Evolutionary conservation across 441 rosid species (phyloP).

Genomic region (Adansonia grandidieri): DNA sequence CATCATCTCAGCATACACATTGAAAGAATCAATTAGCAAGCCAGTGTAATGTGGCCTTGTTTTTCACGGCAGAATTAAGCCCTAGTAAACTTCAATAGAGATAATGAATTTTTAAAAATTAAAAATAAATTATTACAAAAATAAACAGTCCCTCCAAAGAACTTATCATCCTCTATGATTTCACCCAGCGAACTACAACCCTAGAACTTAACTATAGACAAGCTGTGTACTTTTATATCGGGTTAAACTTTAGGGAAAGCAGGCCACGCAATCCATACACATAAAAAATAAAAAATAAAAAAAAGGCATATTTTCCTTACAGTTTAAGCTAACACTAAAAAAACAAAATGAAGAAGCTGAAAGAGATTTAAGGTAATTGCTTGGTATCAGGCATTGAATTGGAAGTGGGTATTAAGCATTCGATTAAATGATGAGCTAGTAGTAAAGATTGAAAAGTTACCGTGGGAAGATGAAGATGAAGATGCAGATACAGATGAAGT

Average conservation of each 20-base stretch:
- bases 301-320: not conserved
- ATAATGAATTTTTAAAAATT: not conserved
- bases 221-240: too few species aligned
- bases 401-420: not conserved
- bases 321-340: not conserved
- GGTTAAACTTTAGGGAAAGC: not conserved
- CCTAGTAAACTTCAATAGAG: not conserved
- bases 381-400: not conserved
- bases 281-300: too few species aligned
- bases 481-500: constrained; percentile 31
- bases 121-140: not conserved
- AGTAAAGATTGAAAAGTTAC: constrained; percentile 23
- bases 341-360: not conserved
- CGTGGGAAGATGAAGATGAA: constrained; percentile 22
- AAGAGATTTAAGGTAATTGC: not conserved
- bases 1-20: not conserved
- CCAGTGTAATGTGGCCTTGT: not conserved
- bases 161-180: constrained; percentile 1
- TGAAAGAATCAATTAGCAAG: constrained; percentile 19
- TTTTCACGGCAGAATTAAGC: not conserved
- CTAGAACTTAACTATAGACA: not conserved
- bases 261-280: not conserved
- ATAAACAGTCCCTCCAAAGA: not conserved
- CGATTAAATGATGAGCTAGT: not conserved
- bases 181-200: not conserved